Conservation (phyloP, 176 grass and related monocot species). For the Bolboschoenus planiculmis region DNA sequence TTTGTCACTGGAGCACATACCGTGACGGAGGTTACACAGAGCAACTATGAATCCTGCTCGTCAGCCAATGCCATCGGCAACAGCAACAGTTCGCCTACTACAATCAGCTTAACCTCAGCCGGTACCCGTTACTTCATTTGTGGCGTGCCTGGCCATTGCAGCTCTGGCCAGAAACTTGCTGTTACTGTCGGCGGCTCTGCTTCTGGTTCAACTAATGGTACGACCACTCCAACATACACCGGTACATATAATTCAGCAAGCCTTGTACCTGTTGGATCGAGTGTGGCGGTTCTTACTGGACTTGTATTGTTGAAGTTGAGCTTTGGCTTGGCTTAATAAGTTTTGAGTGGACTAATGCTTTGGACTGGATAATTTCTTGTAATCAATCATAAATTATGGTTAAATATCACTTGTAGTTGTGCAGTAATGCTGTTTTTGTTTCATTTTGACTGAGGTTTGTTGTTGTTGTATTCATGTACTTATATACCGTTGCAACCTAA, state of each 20-base stretch:
- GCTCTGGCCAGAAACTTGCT: constrained; percentile 55
- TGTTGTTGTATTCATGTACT: neutral
- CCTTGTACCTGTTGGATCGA: neutral
- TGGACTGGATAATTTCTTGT: neutral
- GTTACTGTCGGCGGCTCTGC: constrained; percentile 30
- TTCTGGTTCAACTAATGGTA: constrained; percentile 13
- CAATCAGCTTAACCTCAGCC: constrained; percentile 22
- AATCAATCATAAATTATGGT: neutral
- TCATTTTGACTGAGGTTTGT: neutral
- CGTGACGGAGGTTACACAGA: constrained; percentile 40
- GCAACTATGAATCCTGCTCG: constrained; percentile 49
- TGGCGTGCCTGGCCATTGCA: constrained; percentile 40
- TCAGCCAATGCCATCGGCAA: constrained; percentile 27
- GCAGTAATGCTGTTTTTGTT: neutral
- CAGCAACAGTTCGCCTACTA: constrained; percentile 23
- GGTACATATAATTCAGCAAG: neutral
- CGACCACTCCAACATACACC: neutral
- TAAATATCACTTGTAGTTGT: neutral
- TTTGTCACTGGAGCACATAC: constrained; percentile 27
- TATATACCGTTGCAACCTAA: neutral
- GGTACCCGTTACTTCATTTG: constrained; percentile 74
- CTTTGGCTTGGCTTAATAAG: neutral
- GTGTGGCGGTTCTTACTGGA: neutral
- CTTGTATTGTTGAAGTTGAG: neutral
- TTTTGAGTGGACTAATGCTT: neutral